Conservation (phyloP, 768 basidiomycete genomes). For the Lyophyllum semitale region DNA sequence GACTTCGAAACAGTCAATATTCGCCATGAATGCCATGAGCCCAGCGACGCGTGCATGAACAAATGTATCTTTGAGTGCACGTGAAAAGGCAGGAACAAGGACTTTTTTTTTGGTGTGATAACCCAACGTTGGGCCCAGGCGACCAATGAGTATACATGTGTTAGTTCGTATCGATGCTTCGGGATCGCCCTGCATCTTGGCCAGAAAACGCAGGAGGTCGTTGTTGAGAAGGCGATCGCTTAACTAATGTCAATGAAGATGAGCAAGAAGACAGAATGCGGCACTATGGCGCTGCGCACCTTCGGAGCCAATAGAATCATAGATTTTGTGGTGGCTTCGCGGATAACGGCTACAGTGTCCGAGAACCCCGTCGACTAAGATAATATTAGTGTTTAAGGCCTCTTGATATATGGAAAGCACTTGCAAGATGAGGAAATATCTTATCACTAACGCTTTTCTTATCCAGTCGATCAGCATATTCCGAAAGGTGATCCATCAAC, state of each 20-base stretch:
- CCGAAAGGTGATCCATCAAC: constrained; percentile 79
- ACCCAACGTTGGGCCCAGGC: constrained; percentile 82
- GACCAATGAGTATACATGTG: constrained; percentile 93
- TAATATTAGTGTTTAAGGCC: constrained; percentile 2
- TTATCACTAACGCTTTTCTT: constrained; percentile 83
- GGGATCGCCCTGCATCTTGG: constrained; percentile 88
- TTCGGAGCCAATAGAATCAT: constrained; percentile 85
- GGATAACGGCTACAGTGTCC: constrained; percentile 91
- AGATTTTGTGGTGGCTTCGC: constrained; percentile 92
- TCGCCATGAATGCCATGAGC: constrained; percentile 94
- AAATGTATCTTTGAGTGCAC: constrained; percentile 88
- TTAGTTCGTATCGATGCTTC: constrained; percentile 97
- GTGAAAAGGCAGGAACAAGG: constrained; percentile 92
- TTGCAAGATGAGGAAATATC: constrained; percentile 90
- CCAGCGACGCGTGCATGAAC: constrained; percentile 93
- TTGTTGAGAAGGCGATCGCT: constrained; percentile 94
- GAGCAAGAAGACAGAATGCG: constrained; percentile 2
- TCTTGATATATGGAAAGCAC: constrained; percentile 23
- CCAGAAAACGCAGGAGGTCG: constrained; percentile 89
- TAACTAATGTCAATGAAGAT: constrained; percentile 53
- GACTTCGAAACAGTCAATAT: constrained; percentile 82
- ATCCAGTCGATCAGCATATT: constrained; percentile 87
- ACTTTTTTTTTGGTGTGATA: constrained; percentile 93
- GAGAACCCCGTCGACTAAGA: constrained; percentile 90
- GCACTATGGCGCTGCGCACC: constrained; percentile 35